Conservation (phyloP, 306 rosid genomes). For the Datisca glomerata region DNA sequence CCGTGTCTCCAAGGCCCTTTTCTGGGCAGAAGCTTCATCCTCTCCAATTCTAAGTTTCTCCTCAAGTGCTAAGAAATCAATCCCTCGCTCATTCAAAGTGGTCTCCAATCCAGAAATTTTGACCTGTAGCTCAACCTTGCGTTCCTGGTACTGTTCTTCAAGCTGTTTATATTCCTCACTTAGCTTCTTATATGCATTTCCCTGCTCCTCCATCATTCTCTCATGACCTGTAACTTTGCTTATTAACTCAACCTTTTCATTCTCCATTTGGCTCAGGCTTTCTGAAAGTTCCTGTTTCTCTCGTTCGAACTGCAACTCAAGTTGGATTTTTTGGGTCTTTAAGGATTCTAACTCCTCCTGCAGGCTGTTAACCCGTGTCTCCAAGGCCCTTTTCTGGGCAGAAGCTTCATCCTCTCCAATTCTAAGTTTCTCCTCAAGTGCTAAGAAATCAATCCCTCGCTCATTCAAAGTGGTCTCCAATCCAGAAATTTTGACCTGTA, state of each 20-base stretch:
- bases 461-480: slow-evolving; percentile 38
- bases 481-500: slow-evolving; percentile 24
- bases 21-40: too few species aligned
- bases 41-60: too few species aligned
- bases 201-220: slow-evolving; percentile 38
- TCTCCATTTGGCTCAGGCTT: slow-evolving; percentile 27
- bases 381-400: slow-evolving; percentile 30
- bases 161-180: slow-evolving; percentile 39
- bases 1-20: too few species aligned
- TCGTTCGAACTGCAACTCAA: slow-evolving; percentile 30
- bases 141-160: slow-evolving; percentile 35
- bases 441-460: slow-evolving; percentile 35
- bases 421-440: slow-evolving; percentile 32
- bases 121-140: too few species aligned
- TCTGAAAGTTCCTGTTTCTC: slow-evolving; percentile 39
- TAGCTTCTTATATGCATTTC: slow-evolving; percentile 42
- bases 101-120: too few species aligned
- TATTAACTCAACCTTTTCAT: slow-evolving; percentile 40
- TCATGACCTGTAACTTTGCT: slow-evolving; percentile 26
- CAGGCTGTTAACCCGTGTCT: slow-evolving; percentile 35
- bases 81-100: too few species aligned
- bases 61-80: too few species aligned
- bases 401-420: slow-evolving; percentile 41
- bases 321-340: slow-evolving; percentile 42
- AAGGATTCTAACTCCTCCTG: slow-evolving; percentile 42